These are phyloP conservation scores for Tetrahymena thermophila DNA, from an alignment of 73 alveolate genomes.

Conservation along the genomic window DNA sequence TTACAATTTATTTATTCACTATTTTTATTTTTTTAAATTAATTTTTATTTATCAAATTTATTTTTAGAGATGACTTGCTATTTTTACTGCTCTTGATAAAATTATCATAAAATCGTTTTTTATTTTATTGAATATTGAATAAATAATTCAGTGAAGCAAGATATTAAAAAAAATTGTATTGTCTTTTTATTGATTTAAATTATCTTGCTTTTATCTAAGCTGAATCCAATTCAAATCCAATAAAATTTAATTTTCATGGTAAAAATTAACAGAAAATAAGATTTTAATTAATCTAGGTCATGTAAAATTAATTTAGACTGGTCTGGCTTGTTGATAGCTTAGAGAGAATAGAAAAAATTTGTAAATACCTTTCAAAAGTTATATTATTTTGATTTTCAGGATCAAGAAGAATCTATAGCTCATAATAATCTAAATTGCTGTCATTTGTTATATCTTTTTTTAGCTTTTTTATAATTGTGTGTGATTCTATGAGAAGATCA, in stretches of 20 bases:
- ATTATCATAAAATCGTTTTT: neutral
- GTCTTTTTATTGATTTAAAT: too few relatives aligned
- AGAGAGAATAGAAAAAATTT: neutral
- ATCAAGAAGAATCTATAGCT: neutral
- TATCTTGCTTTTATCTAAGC: neutral
- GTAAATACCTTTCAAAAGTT: neutral
- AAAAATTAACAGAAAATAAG: neutral
- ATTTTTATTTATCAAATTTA: too few relatives aligned
- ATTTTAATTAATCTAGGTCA: neutral
- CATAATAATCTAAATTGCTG: neutral
- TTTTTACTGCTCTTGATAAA: too few relatives aligned
- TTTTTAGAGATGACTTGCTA: too few relatives aligned
- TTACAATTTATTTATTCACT: neutral
- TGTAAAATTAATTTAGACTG: neutral
- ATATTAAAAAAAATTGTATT: too few relatives aligned
- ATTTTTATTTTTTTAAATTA: too few relatives aligned
- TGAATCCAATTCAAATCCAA: neutral
- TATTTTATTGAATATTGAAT: neutral
- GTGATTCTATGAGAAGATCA: neutral
- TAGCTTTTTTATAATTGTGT: neutral
- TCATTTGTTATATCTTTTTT: neutral
- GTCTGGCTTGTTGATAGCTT: neutral
- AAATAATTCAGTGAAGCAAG: too few relatives aligned
- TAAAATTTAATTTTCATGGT: neutral
- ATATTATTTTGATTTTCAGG: neutral